Percentiles rank a stretch among this genome's conserved stretches.
phyloP scores from a whole-genome alignment of 257 asterid species.

The Nyctanthes arbortristis region DNA sequence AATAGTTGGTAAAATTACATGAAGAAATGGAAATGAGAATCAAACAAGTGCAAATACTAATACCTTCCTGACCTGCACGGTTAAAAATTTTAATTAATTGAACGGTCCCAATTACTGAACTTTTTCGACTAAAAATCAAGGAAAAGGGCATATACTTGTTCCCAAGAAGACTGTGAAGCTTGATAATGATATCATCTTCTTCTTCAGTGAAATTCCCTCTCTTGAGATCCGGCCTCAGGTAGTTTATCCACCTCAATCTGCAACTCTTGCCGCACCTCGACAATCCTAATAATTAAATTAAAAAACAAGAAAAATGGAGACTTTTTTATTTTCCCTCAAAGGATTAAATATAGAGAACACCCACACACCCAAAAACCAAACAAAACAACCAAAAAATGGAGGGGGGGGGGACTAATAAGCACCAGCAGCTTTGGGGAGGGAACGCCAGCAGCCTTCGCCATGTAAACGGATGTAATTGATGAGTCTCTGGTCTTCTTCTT shows the following conservation, averaged over 20 bases:
- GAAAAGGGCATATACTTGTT: conserved; percentile 59
- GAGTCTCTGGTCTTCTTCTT: conserved; percentile 90
- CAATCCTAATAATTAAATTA: conserved; percentile 49
- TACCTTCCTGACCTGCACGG: background rate
- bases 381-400: no score
- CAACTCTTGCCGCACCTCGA: conserved; percentile 92
- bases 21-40: no score
- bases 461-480: conserved; percentile 71
- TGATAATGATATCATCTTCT: conserved; percentile 87
- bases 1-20: no score
- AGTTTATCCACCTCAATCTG: conserved; percentile 93
- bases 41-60: background rate
- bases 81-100: background rate
- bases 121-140: background rate
- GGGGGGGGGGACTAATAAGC: no score
- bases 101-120: conserved; percentile 23
- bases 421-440: conserved; percentile 98
- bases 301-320: background rate
- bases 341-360: no score
- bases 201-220: conserved; percentile 85
- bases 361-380: background rate
- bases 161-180: conserved; percentile 81
- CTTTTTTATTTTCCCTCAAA: background rate
- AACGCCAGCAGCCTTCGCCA: conserved; percentile 99
- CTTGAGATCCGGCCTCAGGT: conserved; percentile 86